phyloP scores from a whole-genome alignment of 177 flowering plant genomes.

The Vitis hybrid region DNA sequence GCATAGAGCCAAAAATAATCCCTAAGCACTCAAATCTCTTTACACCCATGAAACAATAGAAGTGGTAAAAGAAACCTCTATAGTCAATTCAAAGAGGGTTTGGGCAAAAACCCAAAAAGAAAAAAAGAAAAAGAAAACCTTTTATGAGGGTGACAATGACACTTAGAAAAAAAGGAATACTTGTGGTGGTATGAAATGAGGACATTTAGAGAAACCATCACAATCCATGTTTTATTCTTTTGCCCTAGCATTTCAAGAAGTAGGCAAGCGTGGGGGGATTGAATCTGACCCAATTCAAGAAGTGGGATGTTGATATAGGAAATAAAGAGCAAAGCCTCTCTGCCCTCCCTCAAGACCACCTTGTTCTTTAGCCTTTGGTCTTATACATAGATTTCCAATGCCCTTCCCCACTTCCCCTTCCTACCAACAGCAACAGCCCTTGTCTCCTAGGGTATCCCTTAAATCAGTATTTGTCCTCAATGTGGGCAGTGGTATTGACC shows the following conservation, averaged over 20 bases:
- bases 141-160: neutral
- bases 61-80: too few species aligned
- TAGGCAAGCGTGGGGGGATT: neutral
- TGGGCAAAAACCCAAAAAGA: too few species aligned
- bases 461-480: neutral
- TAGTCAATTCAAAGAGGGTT: too few species aligned
- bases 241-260: neutral
- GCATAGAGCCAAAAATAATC: too few species aligned
- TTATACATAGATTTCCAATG: neutral
- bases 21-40: too few species aligned
- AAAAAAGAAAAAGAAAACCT: too few species aligned
- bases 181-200: neutral
- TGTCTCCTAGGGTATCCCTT: neutral
- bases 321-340: neutral
- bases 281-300: too few species aligned
- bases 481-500: neutral
- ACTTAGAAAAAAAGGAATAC: neutral
- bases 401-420: neutral
- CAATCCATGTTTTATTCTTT: neutral
- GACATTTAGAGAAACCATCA: neutral
- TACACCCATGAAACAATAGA: too few species aligned
- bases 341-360: neutral
- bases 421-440: too few species aligned
- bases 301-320: too few species aligned
- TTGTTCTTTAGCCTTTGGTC: conserved; percentile 13